These are phyloP conservation scores for Umbilicus rupestris DNA, from an alignment of 164 flowering plant genomes.

Conservation along the genomic window DNA sequence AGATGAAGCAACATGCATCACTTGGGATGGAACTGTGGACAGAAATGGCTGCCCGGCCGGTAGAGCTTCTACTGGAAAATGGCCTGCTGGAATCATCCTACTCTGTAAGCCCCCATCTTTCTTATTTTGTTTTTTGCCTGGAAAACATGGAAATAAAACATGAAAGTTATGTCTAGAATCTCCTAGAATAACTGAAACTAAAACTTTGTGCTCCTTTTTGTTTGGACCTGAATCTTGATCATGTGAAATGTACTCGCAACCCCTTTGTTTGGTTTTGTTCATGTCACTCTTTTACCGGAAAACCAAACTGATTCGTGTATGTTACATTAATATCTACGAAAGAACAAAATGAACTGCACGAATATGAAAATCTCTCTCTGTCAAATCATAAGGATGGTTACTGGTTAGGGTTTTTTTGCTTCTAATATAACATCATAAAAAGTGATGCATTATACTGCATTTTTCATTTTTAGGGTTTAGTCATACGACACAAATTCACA, in stretches of 20 bases:
- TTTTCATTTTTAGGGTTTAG: too few relatives aligned
- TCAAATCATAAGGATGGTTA: too few relatives aligned
- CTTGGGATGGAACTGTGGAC: conserved; percentile 79
- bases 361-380: too few relatives aligned
- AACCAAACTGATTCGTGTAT: too few relatives aligned
- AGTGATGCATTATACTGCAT: too few relatives aligned
- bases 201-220: not conserved
- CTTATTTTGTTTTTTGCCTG: not conserved
- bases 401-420: too few relatives aligned
- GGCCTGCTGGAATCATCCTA: conserved; percentile 67
- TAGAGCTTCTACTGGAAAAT: conserved; percentile 49
- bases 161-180: not conserved
- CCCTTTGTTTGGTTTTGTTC: not conserved
- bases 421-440: too few relatives aligned
- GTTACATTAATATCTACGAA: too few relatives aligned
- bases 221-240: conserved; percentile 2
- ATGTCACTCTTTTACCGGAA: too few relatives aligned
- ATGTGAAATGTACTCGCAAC: not conserved
- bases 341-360: too few relatives aligned
- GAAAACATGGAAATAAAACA: too few relatives aligned
- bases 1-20: conserved; percentile 31
- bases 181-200: not conserved
- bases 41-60: conserved; percentile 66
- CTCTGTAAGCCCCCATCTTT: conserved; percentile 41
- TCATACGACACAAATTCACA: too few relatives aligned